Evolutionary conservation across 2,329 filamentous ascomycete genomes (phyloP), one percentile per base, ranked within the genome.

Genomic region (Diplocarpon mali): DNA sequence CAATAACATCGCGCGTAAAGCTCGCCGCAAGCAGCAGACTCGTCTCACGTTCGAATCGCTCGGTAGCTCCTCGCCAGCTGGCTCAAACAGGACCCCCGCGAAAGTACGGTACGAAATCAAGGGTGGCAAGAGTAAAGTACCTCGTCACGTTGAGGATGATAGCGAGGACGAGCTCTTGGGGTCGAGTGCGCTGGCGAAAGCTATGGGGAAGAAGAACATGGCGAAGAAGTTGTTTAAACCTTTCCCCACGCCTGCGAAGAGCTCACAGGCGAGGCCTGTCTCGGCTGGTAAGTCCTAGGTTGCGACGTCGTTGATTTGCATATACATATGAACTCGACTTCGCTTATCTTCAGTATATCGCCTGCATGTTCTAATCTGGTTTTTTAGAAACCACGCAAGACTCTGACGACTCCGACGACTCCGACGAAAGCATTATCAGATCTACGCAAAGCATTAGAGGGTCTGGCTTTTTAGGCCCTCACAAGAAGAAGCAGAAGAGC

Each of bases 11-110:
- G 42, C 51, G 34, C 53, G 52, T 16, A 53, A 51, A 43, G 44
- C 53, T 4, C 50, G 51, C 2, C 52, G 50, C 17, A 57, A 56
- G 37, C 46, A 49, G 15, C 59, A 61, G 40, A 60, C 58, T 9
- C 51, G 51, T 10, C 45, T 61, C 15, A 55, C 50, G 0, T 60
- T 61, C 36, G 55, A 58, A 38, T 47, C 54, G 8, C 35, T 50
- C 28, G 38, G n/a, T n/a, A 44, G 24, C 15, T 53, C 50, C 3
- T 52, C 53, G 0, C 49, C 51, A 14, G 28, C 41, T 16, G 40
- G 46, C 12, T 17, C 42, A 15, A 31, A 37, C n/a, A 46, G 49
- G 24, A 51, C 54, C 6, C 55, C 54, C 14, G 53, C 54, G 5
- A 57, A 54, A 34, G 53, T 60, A 2, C 42, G 55, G 14, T 58